phyloP scores from a whole-genome alignment of 2,329 filamentous ascomycete genomes.

The Colletotrichum tanaceti region DNA sequence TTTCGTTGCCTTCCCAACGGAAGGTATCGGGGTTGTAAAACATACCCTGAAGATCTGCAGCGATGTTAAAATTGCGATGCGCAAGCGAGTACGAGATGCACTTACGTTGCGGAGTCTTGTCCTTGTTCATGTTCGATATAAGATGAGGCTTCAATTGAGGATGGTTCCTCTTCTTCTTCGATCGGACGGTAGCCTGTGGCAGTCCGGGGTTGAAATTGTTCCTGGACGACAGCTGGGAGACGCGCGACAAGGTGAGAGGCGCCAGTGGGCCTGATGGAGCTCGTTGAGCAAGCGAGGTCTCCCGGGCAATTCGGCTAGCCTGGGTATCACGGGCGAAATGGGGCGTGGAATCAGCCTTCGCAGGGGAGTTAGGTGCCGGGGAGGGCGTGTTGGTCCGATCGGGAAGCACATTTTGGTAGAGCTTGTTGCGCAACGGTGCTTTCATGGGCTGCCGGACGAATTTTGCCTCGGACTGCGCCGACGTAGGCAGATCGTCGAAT shows the following conservation, averaged over 20 bases:
- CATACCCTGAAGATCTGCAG: slow-evolving; percentile 89
- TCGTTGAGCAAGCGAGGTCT: slow-evolving; percentile 71
- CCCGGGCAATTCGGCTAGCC: slow-evolving; percentile 73
- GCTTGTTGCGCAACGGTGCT: slow-evolving; percentile 66
- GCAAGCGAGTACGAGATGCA: slow-evolving; percentile 41
- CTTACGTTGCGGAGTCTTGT: slow-evolving; percentile 84
- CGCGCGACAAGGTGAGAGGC: slow-evolving; percentile 66
- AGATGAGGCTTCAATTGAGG: slow-evolving; percentile 82
- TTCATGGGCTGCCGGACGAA: slow-evolving; percentile 85
- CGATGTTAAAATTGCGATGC: slow-evolving; percentile 46
- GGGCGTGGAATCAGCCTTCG: slow-evolving; percentile 65
- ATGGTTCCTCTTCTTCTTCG: slow-evolving; percentile 68
- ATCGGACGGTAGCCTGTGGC: slow-evolving; percentile 57
- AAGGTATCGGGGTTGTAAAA: slow-evolving; percentile 89
- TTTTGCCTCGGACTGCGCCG: slow-evolving; percentile 80
- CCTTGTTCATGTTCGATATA: slow-evolving; percentile 83
- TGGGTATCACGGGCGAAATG: slow-evolving; percentile 74
- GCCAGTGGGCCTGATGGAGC: slow-evolving; percentile 66
- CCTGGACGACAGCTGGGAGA: slow-evolving; percentile 63
- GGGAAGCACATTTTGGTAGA: slow-evolving; percentile 66
- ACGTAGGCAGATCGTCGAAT: slow-evolving; percentile 96
- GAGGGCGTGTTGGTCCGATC: slow-evolving; percentile 66
- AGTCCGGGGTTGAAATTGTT: slow-evolving; percentile 59
- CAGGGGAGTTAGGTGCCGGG: slow-evolving; percentile 68
- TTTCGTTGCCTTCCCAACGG: slow-evolving; percentile 97